Conservation (phyloP, 2,329 filamentous ascomycete genomes). For the Arthrobotrys pseudoclavata region DNA sequence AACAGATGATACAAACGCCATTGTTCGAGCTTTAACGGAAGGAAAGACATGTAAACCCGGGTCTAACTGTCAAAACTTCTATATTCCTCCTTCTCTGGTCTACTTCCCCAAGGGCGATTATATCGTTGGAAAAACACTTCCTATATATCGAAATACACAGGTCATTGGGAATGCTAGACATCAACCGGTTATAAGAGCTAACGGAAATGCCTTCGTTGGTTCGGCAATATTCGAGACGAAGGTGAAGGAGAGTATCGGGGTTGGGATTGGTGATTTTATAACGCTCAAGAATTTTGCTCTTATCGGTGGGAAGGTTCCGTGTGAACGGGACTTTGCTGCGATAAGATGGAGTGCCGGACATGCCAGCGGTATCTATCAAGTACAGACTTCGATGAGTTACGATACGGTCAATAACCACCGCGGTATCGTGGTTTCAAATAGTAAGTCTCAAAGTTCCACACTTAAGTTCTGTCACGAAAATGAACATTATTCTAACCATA, state of each 20-base stretch:
- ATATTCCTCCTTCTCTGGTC: constrained; percentile 32
- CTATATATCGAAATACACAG: constrained; percentile 30
- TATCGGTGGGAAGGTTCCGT: constrained; percentile 1
- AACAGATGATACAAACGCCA: constrained; percentile 35
- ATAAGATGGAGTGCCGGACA: constrained; percentile 37
- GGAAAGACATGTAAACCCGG: constrained; percentile 17
- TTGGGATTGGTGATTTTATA: constrained; percentile 27
- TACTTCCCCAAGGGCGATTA: constrained; percentile 35
- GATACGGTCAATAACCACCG: constrained; percentile 11
- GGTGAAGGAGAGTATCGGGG: constrained; percentile 5
- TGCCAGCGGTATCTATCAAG: constrained; percentile 21
- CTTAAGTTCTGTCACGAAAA: neutral
- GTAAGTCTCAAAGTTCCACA: neutral
- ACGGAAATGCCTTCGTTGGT: neutral
- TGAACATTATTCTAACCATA: neutral
- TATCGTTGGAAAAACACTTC: constrained; percentile 18
- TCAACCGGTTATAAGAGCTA: constrained; percentile 11
- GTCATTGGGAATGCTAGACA: neutral
- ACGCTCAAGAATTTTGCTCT: constrained; percentile 5
- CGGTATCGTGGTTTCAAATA: constrained; percentile 25
- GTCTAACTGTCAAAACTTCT: constrained; percentile 27
- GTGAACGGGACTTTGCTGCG: constrained; percentile 7
- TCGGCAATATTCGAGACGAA: constrained; percentile 30
- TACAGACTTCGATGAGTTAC: constrained; percentile 8
- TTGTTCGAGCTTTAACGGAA: constrained; percentile 25